Evolutionary conservation across 768 basidiomycete species (phyloP).

Genomic region (Rhodocollybia butyracea): DNA sequence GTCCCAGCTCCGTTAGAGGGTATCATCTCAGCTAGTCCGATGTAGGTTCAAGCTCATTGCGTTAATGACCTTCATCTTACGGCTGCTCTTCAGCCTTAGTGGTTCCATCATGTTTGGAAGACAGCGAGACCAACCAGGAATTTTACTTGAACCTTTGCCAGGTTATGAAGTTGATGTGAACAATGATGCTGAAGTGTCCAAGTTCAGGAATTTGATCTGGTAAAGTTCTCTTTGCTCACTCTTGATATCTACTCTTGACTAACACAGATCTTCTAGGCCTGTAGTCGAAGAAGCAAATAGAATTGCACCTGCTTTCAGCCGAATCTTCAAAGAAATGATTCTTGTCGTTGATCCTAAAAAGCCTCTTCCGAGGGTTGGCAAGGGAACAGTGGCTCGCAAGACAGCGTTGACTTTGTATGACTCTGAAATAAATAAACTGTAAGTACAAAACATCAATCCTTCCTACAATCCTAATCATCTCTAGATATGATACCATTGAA

Average conservation of each 20-base stretch:
- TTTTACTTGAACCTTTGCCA: constrained; percentile 26
- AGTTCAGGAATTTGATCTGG: constrained; percentile 26
- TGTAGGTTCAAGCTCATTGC: constrained; percentile 21
- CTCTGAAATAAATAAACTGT: constrained; percentile 37
- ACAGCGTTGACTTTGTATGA: constrained; percentile 35
- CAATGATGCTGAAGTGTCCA: constrained; percentile 11
- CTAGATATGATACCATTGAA: constrained; percentile 10
- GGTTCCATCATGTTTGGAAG: constrained; percentile 40
- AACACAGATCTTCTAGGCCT: constrained; percentile 20
- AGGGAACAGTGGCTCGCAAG: constrained; percentile 43
- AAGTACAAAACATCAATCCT: constrained; percentile 20
- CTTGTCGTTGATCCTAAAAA: constrained; percentile 35
- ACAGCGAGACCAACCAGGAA: constrained; percentile 27
- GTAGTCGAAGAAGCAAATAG: constrained; percentile 40
- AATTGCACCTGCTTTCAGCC: constrained; percentile 35
- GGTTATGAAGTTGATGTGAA: constrained; percentile 26
- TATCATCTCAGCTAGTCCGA: constrained; percentile 18
- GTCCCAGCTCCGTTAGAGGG: constrained; percentile 26
- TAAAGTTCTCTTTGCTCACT: constrained; percentile 28
- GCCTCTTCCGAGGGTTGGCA: constrained; percentile 40
- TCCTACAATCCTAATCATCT: constrained; percentile 13
- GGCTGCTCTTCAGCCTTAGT: constrained; percentile 24
- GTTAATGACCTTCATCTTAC: not conserved
- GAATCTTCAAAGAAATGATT: constrained; percentile 52
- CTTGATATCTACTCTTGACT: not conserved